Conservation (phyloP, 768 basidiomycete genomes). For the Pisolithus marmoratus region DNA sequence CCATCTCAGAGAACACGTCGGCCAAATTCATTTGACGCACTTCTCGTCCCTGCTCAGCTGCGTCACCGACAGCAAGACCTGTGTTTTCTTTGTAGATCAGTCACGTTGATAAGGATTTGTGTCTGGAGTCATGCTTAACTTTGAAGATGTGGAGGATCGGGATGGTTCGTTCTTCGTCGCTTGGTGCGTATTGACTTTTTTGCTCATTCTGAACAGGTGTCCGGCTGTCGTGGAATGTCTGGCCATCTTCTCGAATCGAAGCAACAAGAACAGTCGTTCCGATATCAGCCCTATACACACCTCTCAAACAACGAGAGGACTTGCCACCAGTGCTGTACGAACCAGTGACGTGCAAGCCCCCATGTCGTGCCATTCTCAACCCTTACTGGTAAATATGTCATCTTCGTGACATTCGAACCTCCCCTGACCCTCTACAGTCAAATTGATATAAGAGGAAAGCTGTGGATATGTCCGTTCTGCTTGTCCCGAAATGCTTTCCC, state of each 20-base stretch:
- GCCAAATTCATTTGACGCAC: conserved; percentile 21
- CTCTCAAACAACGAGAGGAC: conserved; percentile 89
- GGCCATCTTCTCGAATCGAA: conserved; percentile 97
- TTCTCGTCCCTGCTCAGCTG: conserved; percentile 3
- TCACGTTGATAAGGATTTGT: conserved; percentile 21
- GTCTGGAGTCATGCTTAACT: conserved; percentile 58
- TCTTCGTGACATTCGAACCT: not conserved
- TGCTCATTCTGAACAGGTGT: conserved; percentile 54
- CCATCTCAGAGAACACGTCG: conserved; percentile 18
- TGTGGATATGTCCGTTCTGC: conserved; percentile 99
- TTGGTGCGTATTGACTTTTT: not conserved
- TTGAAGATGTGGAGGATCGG: conserved; percentile 96
- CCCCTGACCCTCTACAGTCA: conserved; percentile 50
- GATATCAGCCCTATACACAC: conserved; percentile 96
- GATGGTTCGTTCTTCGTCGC: conserved; percentile 57
- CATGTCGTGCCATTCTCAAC: conserved; percentile 95
- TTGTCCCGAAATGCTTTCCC: conserved; percentile 95
- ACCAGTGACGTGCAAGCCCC: conserved; percentile 96
- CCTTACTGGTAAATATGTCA: conserved; percentile 76
- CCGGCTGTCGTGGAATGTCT: conserved; percentile 97
- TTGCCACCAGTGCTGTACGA: conserved; percentile 96
- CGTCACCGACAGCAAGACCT: conserved; percentile 18
- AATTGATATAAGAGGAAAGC: conserved; percentile 96
- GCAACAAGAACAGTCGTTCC: conserved; percentile 97
- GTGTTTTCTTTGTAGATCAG: conserved; percentile 35